phyloP scores from a whole-genome alignment of 2,329 filamentous ascomycete genomes.

The Diaporthe humulicola region DNA sequence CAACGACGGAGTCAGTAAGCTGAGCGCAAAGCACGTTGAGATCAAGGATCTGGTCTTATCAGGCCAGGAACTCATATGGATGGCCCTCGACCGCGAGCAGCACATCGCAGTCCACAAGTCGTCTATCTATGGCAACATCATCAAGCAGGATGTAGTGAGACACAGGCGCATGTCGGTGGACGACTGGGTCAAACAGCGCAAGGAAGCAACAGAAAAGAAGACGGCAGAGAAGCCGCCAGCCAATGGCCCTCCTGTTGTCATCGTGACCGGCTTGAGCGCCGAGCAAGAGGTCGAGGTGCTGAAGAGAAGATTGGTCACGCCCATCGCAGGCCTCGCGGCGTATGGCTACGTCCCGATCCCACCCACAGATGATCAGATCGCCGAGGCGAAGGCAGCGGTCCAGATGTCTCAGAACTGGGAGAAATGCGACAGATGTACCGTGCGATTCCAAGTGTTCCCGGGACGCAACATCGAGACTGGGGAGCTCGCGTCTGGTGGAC shows the following conservation, averaged over 20 bases:
- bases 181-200: conserved; percentile 78
- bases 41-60: conserved; percentile 66
- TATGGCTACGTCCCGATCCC: conserved; percentile 81
- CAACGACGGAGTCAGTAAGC: conserved; percentile 72
- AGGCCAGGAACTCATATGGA: conserved; percentile 75
- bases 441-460: conserved; percentile 92
- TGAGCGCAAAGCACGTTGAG: conserved; percentile 61
- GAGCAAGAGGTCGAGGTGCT: conserved; percentile 78
- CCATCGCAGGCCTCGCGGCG: conserved; percentile 72
- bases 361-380: conserved; percentile 76
- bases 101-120: conserved; percentile 75
- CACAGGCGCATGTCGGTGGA: conserved; percentile 81
- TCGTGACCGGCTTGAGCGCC: conserved; percentile 78
- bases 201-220: conserved; percentile 51
- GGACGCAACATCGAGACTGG: conserved; percentile 84
- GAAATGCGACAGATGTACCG: conserved; percentile 86
- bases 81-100: conserved; percentile 84
- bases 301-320: conserved; percentile 69
- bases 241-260: conserved; percentile 58
- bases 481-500: conserved; percentile 80
- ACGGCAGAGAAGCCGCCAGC: conserved; percentile 49
- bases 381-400: conserved; percentile 74
- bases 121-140: conserved; percentile 83
- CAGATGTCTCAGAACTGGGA: conserved; percentile 82
- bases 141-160: conserved; percentile 83